phyloP scores from a whole-genome alignment of 2,329 filamentous ascomycete genomes.

The Neonectria ditissima region DNA sequence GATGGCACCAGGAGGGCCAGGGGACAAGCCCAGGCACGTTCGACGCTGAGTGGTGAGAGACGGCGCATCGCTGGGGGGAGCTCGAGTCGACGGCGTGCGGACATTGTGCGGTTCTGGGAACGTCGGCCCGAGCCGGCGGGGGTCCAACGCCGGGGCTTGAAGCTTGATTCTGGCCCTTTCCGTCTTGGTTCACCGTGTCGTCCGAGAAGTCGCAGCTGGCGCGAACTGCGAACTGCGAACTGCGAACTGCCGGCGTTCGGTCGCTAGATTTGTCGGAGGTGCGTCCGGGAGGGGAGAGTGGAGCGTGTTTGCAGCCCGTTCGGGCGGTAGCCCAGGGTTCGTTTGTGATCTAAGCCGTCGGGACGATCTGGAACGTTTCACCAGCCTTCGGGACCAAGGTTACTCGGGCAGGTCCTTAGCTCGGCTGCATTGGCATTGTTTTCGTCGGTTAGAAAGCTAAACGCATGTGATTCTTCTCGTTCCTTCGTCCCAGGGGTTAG shows the following conservation, averaged over 20 bases:
- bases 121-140: slow-evolving; percentile 20
- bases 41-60: slow-evolving; percentile 4
- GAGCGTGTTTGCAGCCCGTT: neutral
- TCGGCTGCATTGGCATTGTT: neutral
- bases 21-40: slow-evolving; percentile 8
- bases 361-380: neutral
- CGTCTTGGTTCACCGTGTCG: slow-evolving; percentile 2
- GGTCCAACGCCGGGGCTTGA: slow-evolving; percentile 6
- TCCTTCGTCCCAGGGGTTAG: neutral
- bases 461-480: neutral
- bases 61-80: neutral
- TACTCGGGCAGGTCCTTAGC: neutral
- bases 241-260: slow-evolving; percentile 6
- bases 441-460: neutral
- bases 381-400: neutral
- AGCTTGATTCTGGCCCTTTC: neutral
- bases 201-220: neutral
- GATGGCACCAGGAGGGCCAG: slow-evolving; percentile 15
- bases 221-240: too few species aligned
- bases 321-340: neutral
- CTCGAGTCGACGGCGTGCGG: neutral
- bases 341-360: neutral
- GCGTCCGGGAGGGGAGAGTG: neutral
- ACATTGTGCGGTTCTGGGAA: slow-evolving; percentile 20
- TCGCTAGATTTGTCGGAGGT: neutral